phyloP scores from a whole-genome alignment of 257 asterid genomes.

The Galeopsis tetrahit region DNA sequence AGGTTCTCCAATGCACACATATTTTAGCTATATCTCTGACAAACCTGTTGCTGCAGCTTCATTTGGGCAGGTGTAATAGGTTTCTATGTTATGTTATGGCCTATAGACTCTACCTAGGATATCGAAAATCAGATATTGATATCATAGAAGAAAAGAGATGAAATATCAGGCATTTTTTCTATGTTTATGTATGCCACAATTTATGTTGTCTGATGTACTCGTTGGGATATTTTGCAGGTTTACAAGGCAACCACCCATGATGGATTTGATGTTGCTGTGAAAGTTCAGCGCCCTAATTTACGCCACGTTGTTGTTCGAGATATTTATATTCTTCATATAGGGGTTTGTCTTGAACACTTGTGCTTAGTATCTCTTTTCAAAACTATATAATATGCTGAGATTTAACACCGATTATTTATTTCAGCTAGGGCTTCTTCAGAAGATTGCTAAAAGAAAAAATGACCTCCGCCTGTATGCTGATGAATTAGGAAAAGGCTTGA shows the following conservation, averaged over 20 bases:
- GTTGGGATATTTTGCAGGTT: conserved; percentile 54
- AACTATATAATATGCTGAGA: conserved; percentile 33
- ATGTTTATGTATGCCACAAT: conserved; percentile 20
- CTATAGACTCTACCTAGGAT: conserved; percentile 27
- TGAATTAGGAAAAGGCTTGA: conserved; percentile 95
- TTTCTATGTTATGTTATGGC: conserved; percentile 27
- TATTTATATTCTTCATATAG: conserved; percentile 85
- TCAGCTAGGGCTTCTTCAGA: conserved; percentile 89
- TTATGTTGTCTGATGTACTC: conserved; percentile 29
- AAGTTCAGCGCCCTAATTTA: conserved; percentile 96
- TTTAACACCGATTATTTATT: conserved; percentile 40
- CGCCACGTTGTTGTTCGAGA: conserved; percentile 82
- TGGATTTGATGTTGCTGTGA: conserved; percentile 89
- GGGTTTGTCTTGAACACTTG: conserved; percentile 65
- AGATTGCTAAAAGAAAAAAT: conserved; percentile 79
- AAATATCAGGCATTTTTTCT: not conserved
- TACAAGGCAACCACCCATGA: conserved; percentile 81
- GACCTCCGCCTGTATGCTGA: conserved; percentile 92
- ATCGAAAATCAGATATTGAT: not conserved
- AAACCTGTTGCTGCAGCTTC: conserved; percentile 99
- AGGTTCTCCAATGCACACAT: conserved; percentile 66
- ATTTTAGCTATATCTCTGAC: conserved; percentile 79
- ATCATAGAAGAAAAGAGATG: conserved; percentile 1
- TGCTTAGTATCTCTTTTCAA: conserved; percentile 20
- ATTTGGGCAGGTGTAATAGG: conserved; percentile 88